Percentiles rank a stretch among this genome's conserved stretches.
These are phyloP conservation scores for Cystobasidium slooffiae DNA, from an alignment of 1,284 basidiomycete genomes.

Conservation along the genomic window DNA sequence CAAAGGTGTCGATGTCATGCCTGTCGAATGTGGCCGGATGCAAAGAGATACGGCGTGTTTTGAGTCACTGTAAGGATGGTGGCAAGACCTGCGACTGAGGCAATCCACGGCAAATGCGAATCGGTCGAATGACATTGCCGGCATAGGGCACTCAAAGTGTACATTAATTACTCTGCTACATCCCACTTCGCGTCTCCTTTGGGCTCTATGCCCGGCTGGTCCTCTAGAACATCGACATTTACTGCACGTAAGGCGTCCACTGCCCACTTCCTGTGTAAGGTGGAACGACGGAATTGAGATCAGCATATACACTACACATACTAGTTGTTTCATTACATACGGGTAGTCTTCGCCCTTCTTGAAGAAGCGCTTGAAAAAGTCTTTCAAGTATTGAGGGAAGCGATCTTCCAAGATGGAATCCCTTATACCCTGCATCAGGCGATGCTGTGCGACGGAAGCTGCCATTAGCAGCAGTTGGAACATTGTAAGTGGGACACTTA, in stretches of 20 bases:
- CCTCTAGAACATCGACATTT: slow-evolving; percentile 47
- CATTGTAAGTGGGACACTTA: slow-evolving; percentile 52
- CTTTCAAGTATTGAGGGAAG: slow-evolving; percentile 73
- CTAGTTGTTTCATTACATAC: slow-evolving; percentile 30
- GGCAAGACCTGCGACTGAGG: background rate
- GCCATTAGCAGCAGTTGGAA: background rate
- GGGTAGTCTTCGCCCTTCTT: slow-evolving; percentile 45
- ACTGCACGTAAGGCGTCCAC: slow-evolving; percentile 49
- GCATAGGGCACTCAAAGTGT: background rate
- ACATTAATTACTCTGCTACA: slow-evolving; percentile 6
- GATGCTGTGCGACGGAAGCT: slow-evolving; percentile 58
- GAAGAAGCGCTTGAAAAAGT: slow-evolving; percentile 73
- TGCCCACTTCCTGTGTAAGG: slow-evolving; percentile 45
- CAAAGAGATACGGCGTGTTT: background rate
- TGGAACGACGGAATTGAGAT: background rate
- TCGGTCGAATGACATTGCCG: background rate
- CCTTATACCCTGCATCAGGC: slow-evolving; percentile 75
- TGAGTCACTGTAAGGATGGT: background rate
- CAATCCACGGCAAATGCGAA: background rate
- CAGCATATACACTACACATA: background rate
- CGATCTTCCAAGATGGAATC: slow-evolving; percentile 73
- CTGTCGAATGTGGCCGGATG: background rate
- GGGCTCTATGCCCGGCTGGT: slow-evolving; percentile 36
- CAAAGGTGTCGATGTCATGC: background rate
- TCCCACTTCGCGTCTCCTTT: slow-evolving; percentile 41